Conservation (phyloP, 2,329 filamentous ascomycete genomes). For the Knoxdaviesia proteae region DNA sequence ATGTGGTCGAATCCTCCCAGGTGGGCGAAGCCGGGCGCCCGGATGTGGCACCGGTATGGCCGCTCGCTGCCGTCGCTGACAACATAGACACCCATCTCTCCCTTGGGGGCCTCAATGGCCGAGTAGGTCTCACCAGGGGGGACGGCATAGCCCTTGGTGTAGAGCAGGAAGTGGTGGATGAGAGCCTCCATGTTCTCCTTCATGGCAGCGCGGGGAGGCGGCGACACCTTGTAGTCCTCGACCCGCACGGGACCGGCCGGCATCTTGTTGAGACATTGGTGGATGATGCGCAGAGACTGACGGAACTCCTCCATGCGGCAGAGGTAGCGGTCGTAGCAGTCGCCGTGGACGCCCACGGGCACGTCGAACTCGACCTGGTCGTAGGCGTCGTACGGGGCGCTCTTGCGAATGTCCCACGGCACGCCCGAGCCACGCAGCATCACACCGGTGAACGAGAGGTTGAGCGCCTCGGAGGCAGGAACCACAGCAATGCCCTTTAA, state of each 20-base stretch:
- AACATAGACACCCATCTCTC: constrained; percentile 95
- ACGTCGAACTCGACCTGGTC: constrained; percentile 97
- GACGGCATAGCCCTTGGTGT: constrained; percentile 95
- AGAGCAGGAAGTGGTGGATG: constrained; percentile 97
- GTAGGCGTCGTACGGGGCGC: constrained; percentile 91
- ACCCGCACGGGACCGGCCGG: constrained; percentile 81
- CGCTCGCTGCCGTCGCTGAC: constrained; percentile 93
- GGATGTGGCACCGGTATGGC: constrained; percentile 93
- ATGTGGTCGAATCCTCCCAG: constrained; percentile 87
- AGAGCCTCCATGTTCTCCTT: constrained; percentile 99
- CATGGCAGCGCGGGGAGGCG: constrained; percentile 91
- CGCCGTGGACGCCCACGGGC: constrained; percentile 85
- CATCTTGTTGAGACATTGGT: constrained; percentile 99
- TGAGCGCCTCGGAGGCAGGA: constrained; percentile 78
- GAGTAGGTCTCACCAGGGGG: constrained; percentile 96
- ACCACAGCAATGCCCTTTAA: constrained; percentile 85
- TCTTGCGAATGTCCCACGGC: constrained; percentile 93
- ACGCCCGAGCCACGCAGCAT: constrained; percentile 96
- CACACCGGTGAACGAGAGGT: constrained; percentile 89
- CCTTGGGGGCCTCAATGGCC: constrained; percentile 97
- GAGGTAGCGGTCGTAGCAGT: constrained; percentile 98
- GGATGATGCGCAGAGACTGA: constrained; percentile 91
- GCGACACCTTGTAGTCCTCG: constrained; percentile 96
- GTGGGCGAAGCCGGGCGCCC: constrained; percentile 91
- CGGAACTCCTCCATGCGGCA: constrained; percentile 99